Percentiles rank a stretch among this genome's conserved stretches.
Evolutionary conservation across 2,329 filamentous ascomycete genomes (phyloP).

Genomic region (Fusarium sp.): DNA sequence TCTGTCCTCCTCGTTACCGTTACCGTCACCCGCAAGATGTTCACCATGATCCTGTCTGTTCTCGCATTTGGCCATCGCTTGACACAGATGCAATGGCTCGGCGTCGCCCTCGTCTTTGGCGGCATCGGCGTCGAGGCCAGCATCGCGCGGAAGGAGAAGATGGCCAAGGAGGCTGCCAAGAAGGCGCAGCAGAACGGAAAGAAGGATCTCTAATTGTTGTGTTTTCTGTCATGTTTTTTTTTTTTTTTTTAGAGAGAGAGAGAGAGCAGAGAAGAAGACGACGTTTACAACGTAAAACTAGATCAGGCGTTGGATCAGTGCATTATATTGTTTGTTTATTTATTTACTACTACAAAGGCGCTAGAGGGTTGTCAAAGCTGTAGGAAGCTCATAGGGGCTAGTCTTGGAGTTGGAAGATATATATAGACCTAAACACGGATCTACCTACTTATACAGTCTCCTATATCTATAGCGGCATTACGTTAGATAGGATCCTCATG

Average conservation of each 20-base stretch:
- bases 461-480: background rate
- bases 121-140: conserved; percentile 91
- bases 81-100: conserved; percentile 90
- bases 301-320: background rate
- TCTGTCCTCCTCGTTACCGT: conserved; percentile 94
- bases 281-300: background rate
- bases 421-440: background rate
- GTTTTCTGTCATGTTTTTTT: background rate
- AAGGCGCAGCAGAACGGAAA: conserved; percentile 45
- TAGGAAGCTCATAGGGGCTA: background rate
- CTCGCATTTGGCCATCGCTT: conserved; percentile 93
- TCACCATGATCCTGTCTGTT: conserved; percentile 97
- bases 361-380: background rate
- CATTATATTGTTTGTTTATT: background rate
- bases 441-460: background rate
- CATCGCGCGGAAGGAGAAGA: conserved; percentile 85
- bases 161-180: conserved; percentile 77
- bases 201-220: conserved; percentile 43
- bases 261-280: background rate
- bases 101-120: conserved; percentile 92
- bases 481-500: background rate
- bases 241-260: too few species aligned
- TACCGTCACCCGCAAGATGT: conserved; percentile 98
- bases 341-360: background rate
- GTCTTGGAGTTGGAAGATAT: background rate